phyloP scores from a whole-genome alignment of 2,329 filamentous ascomycete species.

The Stemphylium beticola region DNA sequence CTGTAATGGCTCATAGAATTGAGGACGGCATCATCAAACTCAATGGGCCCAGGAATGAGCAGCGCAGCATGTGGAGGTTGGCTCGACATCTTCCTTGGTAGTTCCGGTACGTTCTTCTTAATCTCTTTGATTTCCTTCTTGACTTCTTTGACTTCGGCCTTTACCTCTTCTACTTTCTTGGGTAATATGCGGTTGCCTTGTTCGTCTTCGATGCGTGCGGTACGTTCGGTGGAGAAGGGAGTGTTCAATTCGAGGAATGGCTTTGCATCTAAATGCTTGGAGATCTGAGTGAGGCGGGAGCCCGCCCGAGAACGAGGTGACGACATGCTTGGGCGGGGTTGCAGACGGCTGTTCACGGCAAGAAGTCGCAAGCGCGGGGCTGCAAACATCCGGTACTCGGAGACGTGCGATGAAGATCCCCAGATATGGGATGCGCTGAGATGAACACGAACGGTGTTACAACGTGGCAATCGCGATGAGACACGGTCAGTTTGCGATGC shows the following conservation, averaged over 20 bases:
- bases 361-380: constrained; percentile 33
- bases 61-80: constrained; percentile 72
- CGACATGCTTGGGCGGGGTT: constrained; percentile 41
- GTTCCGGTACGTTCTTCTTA: constrained; percentile 23
- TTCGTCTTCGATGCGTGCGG: constrained; percentile 60
- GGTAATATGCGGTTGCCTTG: constrained; percentile 47
- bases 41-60: constrained; percentile 95
- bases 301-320: constrained; percentile 45
- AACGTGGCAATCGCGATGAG: constrained; percentile 1
- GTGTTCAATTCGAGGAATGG: constrained; percentile 66
- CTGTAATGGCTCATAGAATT: constrained; percentile 95
- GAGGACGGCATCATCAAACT: constrained; percentile 96
- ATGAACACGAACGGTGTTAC: constrained; percentile 1
- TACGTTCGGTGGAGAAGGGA: constrained; percentile 66
- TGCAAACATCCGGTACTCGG: constrained; percentile 45
- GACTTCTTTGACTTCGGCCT: constrained; percentile 7
- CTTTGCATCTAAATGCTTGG: constrained; percentile 64
- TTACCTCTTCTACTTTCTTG: constrained; percentile 13
- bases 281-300: constrained; percentile 64
- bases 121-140: constrained; percentile 8
- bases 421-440: constrained; percentile 1
- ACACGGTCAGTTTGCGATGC: background rate
- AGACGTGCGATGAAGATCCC: constrained; percentile 16
- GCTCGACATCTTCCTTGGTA: constrained; percentile 56
- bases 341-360: constrained; percentile 35